phyloP scores from a whole-genome alignment of 305 asterid genomes.

The Fraxinus angustifolia region DNA sequence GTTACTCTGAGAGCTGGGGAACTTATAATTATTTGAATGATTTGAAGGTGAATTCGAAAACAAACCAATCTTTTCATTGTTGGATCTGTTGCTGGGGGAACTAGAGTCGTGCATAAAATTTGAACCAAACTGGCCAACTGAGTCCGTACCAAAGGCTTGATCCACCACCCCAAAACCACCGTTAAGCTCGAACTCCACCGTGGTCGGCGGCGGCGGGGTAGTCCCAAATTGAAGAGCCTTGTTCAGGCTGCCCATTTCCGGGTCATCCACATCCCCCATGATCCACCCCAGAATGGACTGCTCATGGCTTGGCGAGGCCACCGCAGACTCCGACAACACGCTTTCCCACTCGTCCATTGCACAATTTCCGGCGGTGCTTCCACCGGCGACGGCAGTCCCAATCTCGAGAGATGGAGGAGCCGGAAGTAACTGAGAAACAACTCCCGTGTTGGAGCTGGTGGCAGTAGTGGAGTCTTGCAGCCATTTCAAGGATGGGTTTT shows the following conservation, averaged over 20 bases:
- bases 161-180: constrained; percentile 61
- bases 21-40: constrained; percentile 20
- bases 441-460: constrained; percentile 58
- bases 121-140: constrained; percentile 37
- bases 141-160: constrained; percentile 48
- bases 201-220: constrained; percentile 22
- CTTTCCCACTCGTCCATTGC: constrained; percentile 84
- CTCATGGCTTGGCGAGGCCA: constrained; percentile 66
- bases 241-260: constrained; percentile 52
- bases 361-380: constrained; percentile 28
- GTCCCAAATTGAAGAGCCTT: constrained; percentile 52
- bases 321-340: constrained; percentile 60
- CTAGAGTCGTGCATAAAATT: constrained; percentile 19
- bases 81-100: constrained; percentile 31
- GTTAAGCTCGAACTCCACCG: constrained; percentile 55
- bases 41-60: constrained; percentile 27
- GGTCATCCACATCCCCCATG: constrained; percentile 90
- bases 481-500: constrained; percentile 65
- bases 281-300: constrained; percentile 78
- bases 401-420: constrained; percentile 50
- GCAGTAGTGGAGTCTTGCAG: constrained; percentile 65
- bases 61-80: constrained; percentile 38
- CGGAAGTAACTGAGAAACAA: constrained; percentile 47
- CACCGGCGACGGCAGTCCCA: constrained; percentile 23
- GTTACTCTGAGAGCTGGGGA: constrained; percentile 23